phyloP scores from a whole-genome alignment of 257 asterid species.

The Parsonsia alboflavescens region DNA sequence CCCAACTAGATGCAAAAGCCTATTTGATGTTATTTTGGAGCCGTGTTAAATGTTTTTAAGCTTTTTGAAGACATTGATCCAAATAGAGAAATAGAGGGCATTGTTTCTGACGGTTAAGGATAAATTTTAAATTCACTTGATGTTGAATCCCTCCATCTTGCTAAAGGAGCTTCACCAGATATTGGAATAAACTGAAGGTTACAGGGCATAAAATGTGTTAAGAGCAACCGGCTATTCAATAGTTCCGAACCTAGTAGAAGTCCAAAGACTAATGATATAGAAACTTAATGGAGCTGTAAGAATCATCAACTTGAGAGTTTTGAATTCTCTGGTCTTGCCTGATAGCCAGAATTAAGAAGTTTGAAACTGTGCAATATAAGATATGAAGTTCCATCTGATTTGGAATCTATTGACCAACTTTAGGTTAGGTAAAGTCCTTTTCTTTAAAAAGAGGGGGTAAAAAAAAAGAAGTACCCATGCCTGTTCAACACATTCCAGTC shows the following conservation, averaged over 20 bases:
- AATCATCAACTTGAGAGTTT: not conserved
- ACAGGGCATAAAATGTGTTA: not conserved
- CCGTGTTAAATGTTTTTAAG: not conserved
- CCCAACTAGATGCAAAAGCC: not conserved
- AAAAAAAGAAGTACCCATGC: not conserved
- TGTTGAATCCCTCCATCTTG: not conserved
- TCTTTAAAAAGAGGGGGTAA: too few species aligned
- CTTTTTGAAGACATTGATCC: not conserved
- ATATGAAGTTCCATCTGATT: not conserved
- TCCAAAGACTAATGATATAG: not conserved
- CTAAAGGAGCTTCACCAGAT: not conserved
- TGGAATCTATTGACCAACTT: not conserved
- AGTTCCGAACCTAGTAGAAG: not conserved
- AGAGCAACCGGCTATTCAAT: not conserved
- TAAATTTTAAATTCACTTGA: not conserved
- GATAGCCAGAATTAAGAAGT: not conserved
- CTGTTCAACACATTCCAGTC: not conserved
- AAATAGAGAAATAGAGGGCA: not conserved
- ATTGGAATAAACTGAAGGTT: not conserved
- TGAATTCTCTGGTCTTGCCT: not conserved
- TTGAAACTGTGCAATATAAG: not conserved
- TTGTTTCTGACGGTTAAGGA: not conserved
- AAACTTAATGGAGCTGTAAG: not conserved
- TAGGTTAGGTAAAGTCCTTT: not conserved
- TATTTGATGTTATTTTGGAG: not conserved